Percentiles rank a stretch among this genome's conserved stretches.
These are phyloP conservation scores for Gloeostereum incarnatum DNA, from an alignment of 768 basidiomycete species.

Conservation along the genomic window DNA sequence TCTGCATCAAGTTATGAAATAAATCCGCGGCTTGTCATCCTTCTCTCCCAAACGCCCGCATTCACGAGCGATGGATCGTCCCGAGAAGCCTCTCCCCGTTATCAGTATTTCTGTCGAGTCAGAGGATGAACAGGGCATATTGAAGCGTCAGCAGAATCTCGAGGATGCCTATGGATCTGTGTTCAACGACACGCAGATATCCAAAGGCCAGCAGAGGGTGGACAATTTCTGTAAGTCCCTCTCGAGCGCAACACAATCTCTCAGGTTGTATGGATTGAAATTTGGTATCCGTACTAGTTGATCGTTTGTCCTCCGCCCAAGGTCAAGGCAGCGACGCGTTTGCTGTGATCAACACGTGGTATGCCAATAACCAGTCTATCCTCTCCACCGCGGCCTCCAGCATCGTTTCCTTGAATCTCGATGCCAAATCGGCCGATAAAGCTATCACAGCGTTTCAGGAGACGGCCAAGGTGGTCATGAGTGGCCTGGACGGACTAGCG, in stretches of 20 bases:
- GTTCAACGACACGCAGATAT: neutral
- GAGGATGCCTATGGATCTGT: neutral
- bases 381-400: conserved; percentile 1
- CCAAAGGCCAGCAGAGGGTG: neutral
- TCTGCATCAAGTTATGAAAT: no score
- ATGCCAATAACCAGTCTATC: neutral
- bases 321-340: neutral
- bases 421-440: conserved; percentile 1
- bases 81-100: no score
- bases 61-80: no score
- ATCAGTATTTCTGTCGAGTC: no score
- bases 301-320: neutral
- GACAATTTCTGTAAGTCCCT: neutral
- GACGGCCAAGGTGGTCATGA: conserved; percentile 1
- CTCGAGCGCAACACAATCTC: neutral
- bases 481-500: conserved; percentile 13
- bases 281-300: neutral
- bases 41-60: no score
- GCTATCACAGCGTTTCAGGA: conserved; percentile 3
- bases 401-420: neutral
- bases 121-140: no score
- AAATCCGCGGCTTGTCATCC: no score
- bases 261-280: neutral
- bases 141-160: neutral
- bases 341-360: conserved; percentile 1